Base-by-base conservation (phyloP, 1,284 basidiomycete species). In the Austroboletus niveus region DNA sequence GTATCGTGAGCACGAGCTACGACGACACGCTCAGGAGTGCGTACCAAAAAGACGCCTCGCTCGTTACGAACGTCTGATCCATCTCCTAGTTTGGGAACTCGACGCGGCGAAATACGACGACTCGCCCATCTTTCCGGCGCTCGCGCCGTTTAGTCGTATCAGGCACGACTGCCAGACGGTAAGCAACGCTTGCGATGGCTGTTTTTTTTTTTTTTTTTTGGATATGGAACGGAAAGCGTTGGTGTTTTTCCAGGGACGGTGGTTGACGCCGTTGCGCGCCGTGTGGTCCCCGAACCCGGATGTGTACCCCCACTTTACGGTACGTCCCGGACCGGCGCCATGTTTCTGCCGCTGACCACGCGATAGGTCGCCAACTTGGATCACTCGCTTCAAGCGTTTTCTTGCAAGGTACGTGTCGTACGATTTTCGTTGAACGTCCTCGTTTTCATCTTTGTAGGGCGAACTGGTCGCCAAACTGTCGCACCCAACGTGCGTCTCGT, bases 161-260 rank as follows among this genome's bases (percentile, higher is more conserved):
- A 71, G 69, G 11, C 89, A 91, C 60, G 84, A 86, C 58, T 90
- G 87, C 61, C 89, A 91, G 67, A 90, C 87, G 6, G 88, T 89
- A 53, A 49, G 77, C 57, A 17, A 24, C 22, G 22, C 22, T 24
- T 24, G 22, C 22, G 22, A 24, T 24, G 4, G 22, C 22, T n/a
- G 32, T 30, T 29, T 6, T 5, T 45, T 48, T 10, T 5, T 5
- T 42, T 30, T 39, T 12, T 5, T 1, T 17, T 4, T 8, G 5
- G n/a, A 39, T 1, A 20, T 8, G 17, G 7, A 17, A 9, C 11
- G n/a, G 11, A n/a, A 17, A 7, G 20, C 20, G 9, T 20, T 10
- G 2, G 12, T 2, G 14, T 14, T 17, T 22, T 20, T 22, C 3
- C 35, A 91, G 89, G 89, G 89, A 0, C 80, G 78, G 71, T 92